A percentile compares a stretch with the other conserved stretches of the same genome.
phyloP scores from a whole-genome alignment of 2,329 filamentous ascomycete genomes.

The Allantophomopsis lycopodina region DNA sequence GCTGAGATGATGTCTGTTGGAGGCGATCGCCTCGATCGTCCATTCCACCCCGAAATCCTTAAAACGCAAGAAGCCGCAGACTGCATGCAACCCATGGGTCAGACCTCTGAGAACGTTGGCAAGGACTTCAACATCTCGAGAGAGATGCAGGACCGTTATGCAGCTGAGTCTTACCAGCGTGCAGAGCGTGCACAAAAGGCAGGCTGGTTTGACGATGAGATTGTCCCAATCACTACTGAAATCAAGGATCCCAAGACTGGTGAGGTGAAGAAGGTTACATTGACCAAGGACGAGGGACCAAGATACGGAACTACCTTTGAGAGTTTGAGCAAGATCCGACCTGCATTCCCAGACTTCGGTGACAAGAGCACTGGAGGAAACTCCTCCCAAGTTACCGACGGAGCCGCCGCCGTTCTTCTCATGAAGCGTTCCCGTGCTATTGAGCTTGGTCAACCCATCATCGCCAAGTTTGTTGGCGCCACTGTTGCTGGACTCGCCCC shows the following conservation, averaged over 20 bases:
- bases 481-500: conserved; percentile 84
- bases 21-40: conserved; percentile 54
- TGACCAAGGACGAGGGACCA: conserved; percentile 83
- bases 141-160: conserved; percentile 71
- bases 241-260: conserved; percentile 76
- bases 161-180: conserved; percentile 74
- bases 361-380: conserved; percentile 83
- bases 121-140: conserved; percentile 77
- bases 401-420: conserved; percentile 73
- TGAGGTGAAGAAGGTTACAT: conserved; percentile 60
- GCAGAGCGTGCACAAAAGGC: conserved; percentile 85
- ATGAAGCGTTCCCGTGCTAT: conserved; percentile 91
- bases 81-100: conserved; percentile 93
- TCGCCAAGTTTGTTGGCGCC: conserved; percentile 88
- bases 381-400: conserved; percentile 88
- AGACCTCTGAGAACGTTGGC: conserved; percentile 93
- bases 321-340: conserved; percentile 67
- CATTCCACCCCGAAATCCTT: conserved; percentile 69
- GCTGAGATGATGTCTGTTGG: conserved; percentile 77
- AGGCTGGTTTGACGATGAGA: conserved; percentile 89
- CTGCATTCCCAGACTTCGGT: conserved; percentile 84
- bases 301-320: conserved; percentile 82
- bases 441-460: conserved; percentile 76
- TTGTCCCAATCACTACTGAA: conserved; percentile 71
- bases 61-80: conserved; percentile 64